Base-by-base conservation (phyloP, 2,329 filamentous ascomycete species). In the Neoarthrinium moseri region DNA sequence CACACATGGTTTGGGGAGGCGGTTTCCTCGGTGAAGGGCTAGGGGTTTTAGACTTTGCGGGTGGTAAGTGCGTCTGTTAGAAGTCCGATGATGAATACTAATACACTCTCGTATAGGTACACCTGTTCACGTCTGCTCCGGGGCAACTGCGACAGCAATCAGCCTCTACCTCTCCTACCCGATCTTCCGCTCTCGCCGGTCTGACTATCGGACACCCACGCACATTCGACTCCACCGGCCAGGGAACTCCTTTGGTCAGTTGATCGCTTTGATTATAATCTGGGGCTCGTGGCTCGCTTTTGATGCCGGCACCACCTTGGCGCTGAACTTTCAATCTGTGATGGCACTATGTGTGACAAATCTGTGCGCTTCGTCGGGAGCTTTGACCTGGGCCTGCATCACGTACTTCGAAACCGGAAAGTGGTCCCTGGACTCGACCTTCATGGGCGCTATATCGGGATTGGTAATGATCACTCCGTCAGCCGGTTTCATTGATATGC, bases 271-370 rank as follows among this genome's bases (percentile, higher is more conserved):
- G 56, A 69, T 75, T 44, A 73, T 71, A 45, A 76, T 75, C 46
- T 77, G 73, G 73, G 72, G 72, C 23, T 70, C 71, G 1, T 77
- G 73, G 73, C 60, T 76, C 6, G 73, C 73, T 15, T 77, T 76
- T 52, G 72, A 76, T 46, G 73, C 72, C 6, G 73, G 73, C 6
- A 76, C 72, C 1, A 73, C 71, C 0, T 59, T 77, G 4, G 64
- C 67, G 0, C 63, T 76, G 20, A 75, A 70, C 54, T 76, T 76
- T 62, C 73, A 75, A 49, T 71, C 68, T 10, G 65, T 75, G 37
- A 73, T 75, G 67, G 71, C 71, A 2, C 63, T 75, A 4, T 73
- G 69, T 46, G 72, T 75, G 8, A 76, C 72, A 5, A 75, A 75
- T 49, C 57, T 75, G 5, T 75, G 72, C 48, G 73, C 72, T 33